Evolutionary conservation across 2,329 filamentous ascomycete genomes (phyloP), one percentile per base, ranked within the genome.

Genomic region (Pezicula rhizophila): DNA sequence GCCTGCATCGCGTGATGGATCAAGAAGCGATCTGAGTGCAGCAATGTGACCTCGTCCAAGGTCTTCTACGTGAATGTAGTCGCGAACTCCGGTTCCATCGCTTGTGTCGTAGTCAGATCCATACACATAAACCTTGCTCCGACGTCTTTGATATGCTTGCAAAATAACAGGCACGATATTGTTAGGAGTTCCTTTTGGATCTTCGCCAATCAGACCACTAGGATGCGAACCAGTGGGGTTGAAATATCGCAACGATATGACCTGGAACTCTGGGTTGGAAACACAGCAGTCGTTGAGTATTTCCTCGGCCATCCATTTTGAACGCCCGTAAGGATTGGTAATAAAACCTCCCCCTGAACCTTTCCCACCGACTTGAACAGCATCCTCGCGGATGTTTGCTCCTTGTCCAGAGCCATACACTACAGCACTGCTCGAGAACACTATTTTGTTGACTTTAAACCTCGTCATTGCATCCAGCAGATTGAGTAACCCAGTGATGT

Each of bases 1-100:
- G 17, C 25, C 28, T 10, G n/a, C 25, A 45, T 20, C 28, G 33
- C n/a, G 15, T 10, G 15, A 20, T 5, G 28, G 45, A n/a, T 49
- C 50, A 37, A 52, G 37, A 7, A 55, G 48, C n/a, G 66, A 67
- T 49, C 49, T 70, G 49, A 67, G 68, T 2, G 82, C 82, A 6
- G 81, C 79, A 34, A 84, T 74, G 63, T 86, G 82, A 4, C 79
- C 82, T 38, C 76, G 70, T 5, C 81, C 81, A 40, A 86, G 72
- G 62, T 85, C 82, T 14, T 75, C 77, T 34, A 85, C 82, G 56
- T 85, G 82, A 53, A 85, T 83, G 59, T 83, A 86, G 63, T 86
- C 82, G 38, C 82, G 77, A 37, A 85, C 73, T 1, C 80, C 80
- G 0, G 82, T 85, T 14, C 82, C 82, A 56, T 86, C 82, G 4